Evolutionary conservation across 305 asterid genomes (phyloP).

Genomic region (Fraxinus platypoda): DNA sequence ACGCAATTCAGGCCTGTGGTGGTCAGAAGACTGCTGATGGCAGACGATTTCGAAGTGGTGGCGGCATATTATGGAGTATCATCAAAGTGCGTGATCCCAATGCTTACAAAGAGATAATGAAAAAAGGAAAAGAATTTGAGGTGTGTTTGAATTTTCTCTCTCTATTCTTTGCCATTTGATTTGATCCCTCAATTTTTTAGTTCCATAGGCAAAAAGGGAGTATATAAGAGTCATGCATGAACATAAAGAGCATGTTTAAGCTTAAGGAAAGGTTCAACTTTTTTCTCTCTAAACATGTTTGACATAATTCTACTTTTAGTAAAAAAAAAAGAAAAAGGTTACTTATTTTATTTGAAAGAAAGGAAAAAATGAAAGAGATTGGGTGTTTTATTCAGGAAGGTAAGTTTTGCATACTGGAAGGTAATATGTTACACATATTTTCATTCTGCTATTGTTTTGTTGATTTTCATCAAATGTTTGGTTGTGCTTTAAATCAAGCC

Average conservation of each 20-base stretch:
- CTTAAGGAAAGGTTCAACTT: background rate
- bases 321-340: background rate
- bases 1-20: slow-evolving; percentile 89
- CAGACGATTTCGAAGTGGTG: slow-evolving; percentile 61
- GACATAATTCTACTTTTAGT: background rate
- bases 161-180: background rate
- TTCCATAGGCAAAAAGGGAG: background rate
- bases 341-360: background rate
- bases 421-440: background rate
- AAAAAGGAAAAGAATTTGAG: slow-evolving; percentile 84
- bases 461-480: background rate
- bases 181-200: background rate
- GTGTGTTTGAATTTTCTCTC: slow-evolving; percentile 35
- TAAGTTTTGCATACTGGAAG: background rate
- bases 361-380: background rate
- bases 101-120: slow-evolving; percentile 92
- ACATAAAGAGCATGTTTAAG: background rate
- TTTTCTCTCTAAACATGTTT: background rate
- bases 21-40: slow-evolving; percentile 85
- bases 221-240: background rate
- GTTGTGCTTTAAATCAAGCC: background rate
- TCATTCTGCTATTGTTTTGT: background rate
- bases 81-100: slow-evolving; percentile 82
- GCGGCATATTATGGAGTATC: slow-evolving; percentile 88
- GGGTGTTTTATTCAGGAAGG: background rate